Conservation (phyloP, 768 basidiomycete species). For the Neoboletus subvelutipes region DNA sequence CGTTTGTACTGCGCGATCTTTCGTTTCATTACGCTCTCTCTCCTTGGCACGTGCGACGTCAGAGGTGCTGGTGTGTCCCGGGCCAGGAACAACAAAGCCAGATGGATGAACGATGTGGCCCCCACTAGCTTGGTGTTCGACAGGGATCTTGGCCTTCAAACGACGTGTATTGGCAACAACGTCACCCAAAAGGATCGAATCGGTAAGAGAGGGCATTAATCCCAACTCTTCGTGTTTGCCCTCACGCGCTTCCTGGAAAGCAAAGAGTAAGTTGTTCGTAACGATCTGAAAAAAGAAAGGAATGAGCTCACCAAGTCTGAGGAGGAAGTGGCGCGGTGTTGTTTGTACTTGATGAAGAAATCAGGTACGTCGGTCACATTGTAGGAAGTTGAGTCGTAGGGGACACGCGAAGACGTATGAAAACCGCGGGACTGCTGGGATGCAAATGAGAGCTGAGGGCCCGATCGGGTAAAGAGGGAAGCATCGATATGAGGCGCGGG, state of each 20-base stretch:
- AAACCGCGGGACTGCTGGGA: constrained; percentile 23
- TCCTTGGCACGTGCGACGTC: constrained; percentile 27
- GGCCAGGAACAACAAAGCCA: constrained; percentile 32
- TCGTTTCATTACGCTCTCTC: constrained; percentile 19
- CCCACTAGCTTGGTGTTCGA: constrained; percentile 21
- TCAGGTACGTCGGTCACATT: constrained; percentile 26
- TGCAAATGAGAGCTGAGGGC: background rate
- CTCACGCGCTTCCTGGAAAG: constrained; percentile 1
- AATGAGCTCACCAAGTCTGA: constrained; percentile 7
- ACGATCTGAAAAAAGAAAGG: background rate
- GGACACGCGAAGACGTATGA: constrained; percentile 20
- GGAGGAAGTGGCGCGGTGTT: constrained; percentile 10
- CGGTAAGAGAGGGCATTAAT: constrained; percentile 24
- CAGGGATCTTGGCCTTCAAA: constrained; percentile 26
- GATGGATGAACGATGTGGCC: constrained; percentile 28
- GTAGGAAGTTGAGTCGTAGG: constrained; percentile 28
- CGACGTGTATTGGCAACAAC: constrained; percentile 31
- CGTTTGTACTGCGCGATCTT: constrained; percentile 28
- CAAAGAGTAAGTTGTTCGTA: background rate
- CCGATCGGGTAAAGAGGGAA: background rate
- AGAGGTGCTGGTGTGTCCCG: constrained; percentile 26
- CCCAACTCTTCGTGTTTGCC: constrained; percentile 12
- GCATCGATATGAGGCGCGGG: background rate
- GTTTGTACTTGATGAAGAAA: constrained; percentile 30
- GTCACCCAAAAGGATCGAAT: constrained; percentile 23